Percentiles rank a stretch among this genome's conserved stretches.
These are phyloP conservation scores for Chaetomium sp. DNA, from an alignment of 2,329 filamentous ascomycete genomes.

Conservation along the genomic window DNA sequence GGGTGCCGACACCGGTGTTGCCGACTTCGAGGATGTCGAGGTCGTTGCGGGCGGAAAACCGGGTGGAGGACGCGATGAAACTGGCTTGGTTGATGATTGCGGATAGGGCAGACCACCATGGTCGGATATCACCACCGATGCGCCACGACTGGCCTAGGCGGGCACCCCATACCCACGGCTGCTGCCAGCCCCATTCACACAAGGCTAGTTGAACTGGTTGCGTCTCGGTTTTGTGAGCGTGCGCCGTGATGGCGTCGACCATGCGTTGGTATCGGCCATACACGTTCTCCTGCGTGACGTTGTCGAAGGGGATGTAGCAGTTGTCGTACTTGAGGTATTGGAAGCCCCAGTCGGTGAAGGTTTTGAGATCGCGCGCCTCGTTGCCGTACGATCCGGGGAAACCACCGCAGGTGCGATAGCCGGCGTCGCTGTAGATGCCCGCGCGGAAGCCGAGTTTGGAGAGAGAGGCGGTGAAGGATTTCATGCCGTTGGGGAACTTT, in stretches of 20 bases:
- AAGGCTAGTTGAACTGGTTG: conserved; percentile 6
- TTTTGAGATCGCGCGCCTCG: conserved; percentile 10
- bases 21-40: conserved; percentile 16
- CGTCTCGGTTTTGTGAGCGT: neutral
- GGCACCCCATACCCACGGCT: conserved; percentile 9
- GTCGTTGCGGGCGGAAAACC: conserved; percentile 10
- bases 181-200: conserved; percentile 15
- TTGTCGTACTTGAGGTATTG: conserved; percentile 16
- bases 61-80: conserved; percentile 4
- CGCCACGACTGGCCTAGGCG: conserved; percentile 13
- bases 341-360: conserved; percentile 11
- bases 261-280: conserved; percentile 9
- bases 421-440: conserved; percentile 12
- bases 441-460: conserved; percentile 7
- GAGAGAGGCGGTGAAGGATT: conserved; percentile 9
- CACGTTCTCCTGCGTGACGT: conserved; percentile 12
- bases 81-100: conserved; percentile 13
- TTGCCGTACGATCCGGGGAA: conserved; percentile 11
- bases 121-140: conserved; percentile 10
- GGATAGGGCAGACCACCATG: conserved; percentile 11
- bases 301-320: conserved; percentile 15
- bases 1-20: conserved; percentile 7
- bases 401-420: conserved; percentile 10
- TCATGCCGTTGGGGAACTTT: conserved; percentile 14
- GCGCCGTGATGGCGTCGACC: conserved; percentile 4